Base-by-base conservation (phyloP, 352 stramenopile species). In the Phytophthora quininea region DNA sequence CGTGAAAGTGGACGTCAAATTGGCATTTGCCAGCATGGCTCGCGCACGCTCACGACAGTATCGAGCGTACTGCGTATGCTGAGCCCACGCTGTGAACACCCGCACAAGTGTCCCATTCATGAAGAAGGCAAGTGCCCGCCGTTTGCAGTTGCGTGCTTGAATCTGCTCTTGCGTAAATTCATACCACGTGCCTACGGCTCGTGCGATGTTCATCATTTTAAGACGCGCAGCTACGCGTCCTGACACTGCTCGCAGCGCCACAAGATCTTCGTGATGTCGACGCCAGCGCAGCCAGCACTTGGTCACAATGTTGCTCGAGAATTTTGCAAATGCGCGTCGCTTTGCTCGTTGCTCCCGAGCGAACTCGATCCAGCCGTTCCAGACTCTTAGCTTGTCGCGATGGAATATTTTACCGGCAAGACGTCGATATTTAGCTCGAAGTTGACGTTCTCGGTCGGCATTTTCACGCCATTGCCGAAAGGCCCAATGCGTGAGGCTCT, bases 261-360 rank as follows among this genome's bases (percentile, higher is more conserved):
- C 57, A 2, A 77, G 56, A 12, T 86, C 56, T 0, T 79, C 69
- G 43, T 89, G 80, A 19, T 72, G 57, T 43, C 73, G 67, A 27
- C 74, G 71, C 87, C 87, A 95, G 27, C 64, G 61, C 7, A 86
- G 19, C 70, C 78, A 95, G 64, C 84, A 93, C 58, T 92, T 93
- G 5, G 76, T 75, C 32, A 82, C 64, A 1, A 88, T 77, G 14
- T 73, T 89, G 56, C 63, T 80, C 3, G 81, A 86, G 38, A 95
- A 93, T 4, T 79, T 79, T 5, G 80, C 64, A 4, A 86, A 67
- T 9, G 87, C 87, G 46, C 84, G 74, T 12, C 81, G 82, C 48
- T 88, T 90, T 1, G 82, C 77, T 4, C 70, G 77, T 42, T 89
- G 80, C 1, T 69, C 61, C 12, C 74, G 55, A 4, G 90, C 64